These are phyloP conservation scores for Terfezia claveryi DNA, from an alignment of 495 filamentous ascomycete species.

Conservation along the genomic window DNA sequence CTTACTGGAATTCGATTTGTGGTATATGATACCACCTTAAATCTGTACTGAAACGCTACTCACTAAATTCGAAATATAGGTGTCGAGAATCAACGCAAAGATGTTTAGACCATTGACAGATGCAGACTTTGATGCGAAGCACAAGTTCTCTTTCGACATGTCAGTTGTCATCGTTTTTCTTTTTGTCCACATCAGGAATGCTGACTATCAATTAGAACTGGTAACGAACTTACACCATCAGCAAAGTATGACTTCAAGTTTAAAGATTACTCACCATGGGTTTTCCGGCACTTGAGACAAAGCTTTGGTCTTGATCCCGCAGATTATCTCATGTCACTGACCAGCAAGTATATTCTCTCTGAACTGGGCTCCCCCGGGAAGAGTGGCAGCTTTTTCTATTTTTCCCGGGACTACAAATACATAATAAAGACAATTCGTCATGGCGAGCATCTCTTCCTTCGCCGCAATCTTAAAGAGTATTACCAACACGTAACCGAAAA, in stretches of 20 bases:
- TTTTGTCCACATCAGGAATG: conserved; percentile 1
- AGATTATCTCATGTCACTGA: conserved; percentile 95
- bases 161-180: conserved; percentile 21
- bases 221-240: conserved; percentile 89
- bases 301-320: conserved; percentile 85
- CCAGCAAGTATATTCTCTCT: conserved; percentile 94
- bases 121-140: conserved; percentile 71
- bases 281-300: conserved; percentile 78
- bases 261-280: conserved; percentile 98
- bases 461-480: conserved; percentile 81
- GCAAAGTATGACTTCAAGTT: conserved; percentile 99
- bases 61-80: not conserved
- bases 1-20: conserved; percentile 94
- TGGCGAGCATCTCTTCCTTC: conserved; percentile 80
- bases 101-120: conserved; percentile 71
- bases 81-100: conserved; percentile 93
- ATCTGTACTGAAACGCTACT: not conserved
- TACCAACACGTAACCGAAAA: conserved; percentile 83
- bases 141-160: conserved; percentile 99
- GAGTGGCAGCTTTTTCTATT: conserved; percentile 99
- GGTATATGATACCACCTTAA: conserved; percentile 15
- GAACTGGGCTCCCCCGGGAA: conserved; percentile 94
- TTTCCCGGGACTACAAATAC: conserved; percentile 98
- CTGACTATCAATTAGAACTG: conserved; percentile 34
- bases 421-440: conserved; percentile 99